Conservation (phyloP, 768 basidiomycete genomes). For the Gloeostereum incarnatum region DNA sequence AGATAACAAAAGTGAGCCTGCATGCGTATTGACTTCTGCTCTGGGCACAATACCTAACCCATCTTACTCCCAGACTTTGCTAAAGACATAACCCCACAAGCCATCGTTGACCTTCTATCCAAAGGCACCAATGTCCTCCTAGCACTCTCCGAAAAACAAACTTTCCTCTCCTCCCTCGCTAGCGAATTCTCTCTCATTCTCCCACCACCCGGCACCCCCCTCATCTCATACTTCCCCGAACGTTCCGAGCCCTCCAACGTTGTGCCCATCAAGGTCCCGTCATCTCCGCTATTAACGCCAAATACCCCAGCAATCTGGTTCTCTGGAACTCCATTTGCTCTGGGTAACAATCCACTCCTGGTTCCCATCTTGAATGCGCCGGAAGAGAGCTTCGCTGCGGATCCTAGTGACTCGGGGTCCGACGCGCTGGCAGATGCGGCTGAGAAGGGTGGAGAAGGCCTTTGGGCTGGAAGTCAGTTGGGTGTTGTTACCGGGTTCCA, state of each 20-base stretch:
- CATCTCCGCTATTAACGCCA: constrained; percentile 19
- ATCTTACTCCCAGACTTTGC: constrained; percentile 41
- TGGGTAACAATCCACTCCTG: constrained; percentile 67
- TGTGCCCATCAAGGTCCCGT: constrained; percentile 52
- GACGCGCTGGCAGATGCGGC: constrained; percentile 62
- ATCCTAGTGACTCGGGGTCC: constrained; percentile 49
- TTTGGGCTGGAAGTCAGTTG: constrained; percentile 75
- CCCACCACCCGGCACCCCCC: constrained; percentile 73
- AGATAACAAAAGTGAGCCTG: constrained; percentile 67
- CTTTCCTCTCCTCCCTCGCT: constrained; percentile 67
- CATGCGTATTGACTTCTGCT: not conserved
- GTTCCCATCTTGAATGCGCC: constrained; percentile 79
- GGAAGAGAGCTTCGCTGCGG: constrained; percentile 65
- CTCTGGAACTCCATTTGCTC: constrained; percentile 57
- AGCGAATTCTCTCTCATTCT: constrained; percentile 89
- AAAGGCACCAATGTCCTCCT: constrained; percentile 78
- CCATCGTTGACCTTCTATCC: constrained; percentile 61
- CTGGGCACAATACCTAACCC: constrained; percentile 2
- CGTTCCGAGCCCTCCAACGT: constrained; percentile 55
- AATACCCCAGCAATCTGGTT: constrained; percentile 62
- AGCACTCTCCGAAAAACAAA: constrained; percentile 69
- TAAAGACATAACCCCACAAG: constrained; percentile 73
- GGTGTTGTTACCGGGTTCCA: constrained; percentile 88
- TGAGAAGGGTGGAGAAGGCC: constrained; percentile 68
- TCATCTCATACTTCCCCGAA: constrained; percentile 81